A percentile compares a stretch with the other conserved stretches of the same genome.
phyloP scores from a whole-genome alignment of 2,329 filamentous ascomycete species.

The Pseudogymnoascus sp. region DNA sequence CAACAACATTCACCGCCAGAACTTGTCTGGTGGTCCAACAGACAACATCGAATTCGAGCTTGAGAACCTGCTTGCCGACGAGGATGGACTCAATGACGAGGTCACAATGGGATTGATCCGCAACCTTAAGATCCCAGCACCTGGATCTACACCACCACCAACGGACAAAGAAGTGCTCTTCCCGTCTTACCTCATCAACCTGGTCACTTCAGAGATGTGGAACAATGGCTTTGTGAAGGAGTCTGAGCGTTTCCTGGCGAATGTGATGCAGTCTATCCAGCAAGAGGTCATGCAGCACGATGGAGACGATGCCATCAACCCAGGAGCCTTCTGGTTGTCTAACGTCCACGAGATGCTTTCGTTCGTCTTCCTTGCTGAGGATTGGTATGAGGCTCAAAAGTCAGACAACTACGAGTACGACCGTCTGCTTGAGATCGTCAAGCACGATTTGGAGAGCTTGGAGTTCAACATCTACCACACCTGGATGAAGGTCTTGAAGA shows the following conservation, averaged over 20 bases:
- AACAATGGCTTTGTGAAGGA: constrained; percentile 99
- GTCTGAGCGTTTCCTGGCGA: constrained; percentile 95
- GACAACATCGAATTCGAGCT: constrained; percentile 95
- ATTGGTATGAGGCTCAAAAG: constrained; percentile 99
- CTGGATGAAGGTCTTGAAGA: constrained; percentile 99
- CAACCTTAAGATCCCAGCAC: constrained; percentile 91
- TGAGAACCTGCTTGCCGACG: constrained; percentile 85
- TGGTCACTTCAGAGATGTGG: constrained; percentile 99
- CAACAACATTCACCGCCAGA: constrained; percentile 57
- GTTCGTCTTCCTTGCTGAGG: constrained; percentile 96
- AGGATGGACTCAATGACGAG: constrained; percentile 93
- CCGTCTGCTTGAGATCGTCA: constrained; percentile 93
- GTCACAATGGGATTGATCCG: constrained; percentile 92
- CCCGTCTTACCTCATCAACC: constrained; percentile 96
- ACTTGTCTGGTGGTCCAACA: constrained; percentile 62
- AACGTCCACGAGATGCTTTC: constrained; percentile 99
- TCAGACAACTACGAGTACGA: constrained; percentile 99
- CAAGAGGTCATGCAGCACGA: constrained; percentile 99
- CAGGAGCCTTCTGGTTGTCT: constrained; percentile 95
- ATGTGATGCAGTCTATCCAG: constrained; percentile 99
- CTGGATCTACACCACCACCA: constrained; percentile 76
- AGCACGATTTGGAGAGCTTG: constrained; percentile 94
- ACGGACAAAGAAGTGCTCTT: constrained; percentile 98
- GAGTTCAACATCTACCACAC: constrained; percentile 99
- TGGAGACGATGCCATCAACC: constrained; percentile 92